phyloP scores from a whole-genome alignment of 2,329 filamentous ascomycete species.

The Xylaria sp. region DNA sequence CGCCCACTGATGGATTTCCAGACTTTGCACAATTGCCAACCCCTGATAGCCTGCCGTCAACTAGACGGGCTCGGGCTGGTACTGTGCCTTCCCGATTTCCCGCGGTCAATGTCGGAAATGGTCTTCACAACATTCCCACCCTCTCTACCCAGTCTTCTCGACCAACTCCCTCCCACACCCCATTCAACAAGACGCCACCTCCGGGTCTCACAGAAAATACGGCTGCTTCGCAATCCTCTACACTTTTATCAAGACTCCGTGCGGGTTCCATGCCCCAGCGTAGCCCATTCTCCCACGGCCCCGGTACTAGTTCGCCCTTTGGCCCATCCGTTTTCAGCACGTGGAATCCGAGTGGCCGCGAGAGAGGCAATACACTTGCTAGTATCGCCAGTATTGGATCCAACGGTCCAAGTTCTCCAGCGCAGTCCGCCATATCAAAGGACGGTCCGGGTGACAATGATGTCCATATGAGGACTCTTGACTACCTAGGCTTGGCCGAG shows the following conservation, averaged over 20 bases:
- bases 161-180: constrained; percentile 85
- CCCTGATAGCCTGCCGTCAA: constrained; percentile 72
- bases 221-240: constrained; percentile 68
- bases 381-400: constrained; percentile 88
- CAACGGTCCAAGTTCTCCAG: constrained; percentile 87
- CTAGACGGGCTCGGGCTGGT: constrained; percentile 86
- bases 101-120: constrained; percentile 73
- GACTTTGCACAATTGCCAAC: constrained; percentile 81
- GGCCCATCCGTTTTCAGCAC: constrained; percentile 90
- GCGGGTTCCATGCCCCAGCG: constrained; percentile 95
- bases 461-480: constrained; percentile 87
- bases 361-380: constrained; percentile 85
- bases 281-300: constrained; percentile 70
- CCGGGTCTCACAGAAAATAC: constrained; percentile 63
- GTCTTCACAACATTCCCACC: constrained; percentile 65
- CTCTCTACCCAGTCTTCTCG: constrained; percentile 81
- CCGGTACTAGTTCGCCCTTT: constrained; percentile 73
- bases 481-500: constrained; percentile 94
- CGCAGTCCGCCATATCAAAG: constrained; percentile 85
- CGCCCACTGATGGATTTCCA: constrained; percentile 93
- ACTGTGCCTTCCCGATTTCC: constrained; percentile 97
- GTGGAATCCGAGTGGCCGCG: constrained; percentile 79
- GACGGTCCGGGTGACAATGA: constrained; percentile 88
- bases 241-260: constrained; percentile 83
- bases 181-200: constrained; percentile 80